Evolutionary conservation across 2,329 filamentous ascomycete genomes (phyloP).

Genomic region (Iodosphaeria phyllophila): DNA sequence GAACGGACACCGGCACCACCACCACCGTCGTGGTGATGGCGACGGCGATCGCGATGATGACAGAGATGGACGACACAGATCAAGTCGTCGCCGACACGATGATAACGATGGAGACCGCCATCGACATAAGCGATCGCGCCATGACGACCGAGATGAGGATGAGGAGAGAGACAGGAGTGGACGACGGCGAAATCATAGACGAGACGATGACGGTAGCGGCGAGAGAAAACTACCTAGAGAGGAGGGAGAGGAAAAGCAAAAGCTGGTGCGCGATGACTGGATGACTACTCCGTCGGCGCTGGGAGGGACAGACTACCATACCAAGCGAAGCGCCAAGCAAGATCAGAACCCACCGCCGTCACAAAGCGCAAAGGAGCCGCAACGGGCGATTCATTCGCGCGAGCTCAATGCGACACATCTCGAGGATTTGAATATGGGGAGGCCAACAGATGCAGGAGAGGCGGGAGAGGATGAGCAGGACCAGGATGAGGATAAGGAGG

Average conservation of each 20-base stretch:
- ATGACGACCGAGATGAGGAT: slow-evolving; percentile 30
- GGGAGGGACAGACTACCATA: slow-evolving; percentile 74
- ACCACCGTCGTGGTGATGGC: slow-evolving; percentile 26
- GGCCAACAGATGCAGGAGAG: slow-evolving; percentile 29
- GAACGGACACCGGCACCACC: slow-evolving; percentile 25
- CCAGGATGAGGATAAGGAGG: slow-evolving; percentile 60
- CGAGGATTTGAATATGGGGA: slow-evolving; percentile 38
- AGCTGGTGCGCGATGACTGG: slow-evolving; percentile 65
- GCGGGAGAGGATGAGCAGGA: slow-evolving; percentile 65
- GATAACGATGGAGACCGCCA: no score
- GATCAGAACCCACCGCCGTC: slow-evolving; percentile 28
- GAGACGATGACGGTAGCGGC: slow-evolving; percentile 10
- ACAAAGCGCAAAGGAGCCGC: slow-evolving; percentile 43
- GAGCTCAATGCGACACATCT: slow-evolving; percentile 60
- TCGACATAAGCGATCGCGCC: slow-evolving; percentile 45
- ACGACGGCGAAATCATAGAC: slow-evolving; percentile 10
- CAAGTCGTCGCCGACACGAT: no score
- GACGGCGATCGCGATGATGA: slow-evolving; percentile 19
- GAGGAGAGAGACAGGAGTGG: slow-evolving; percentile 9
- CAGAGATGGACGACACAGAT: slow-evolving; percentile 13
- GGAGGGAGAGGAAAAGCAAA: no score
- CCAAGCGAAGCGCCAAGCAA: slow-evolving; percentile 39
- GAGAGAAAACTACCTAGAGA: slow-evolving; percentile 20
- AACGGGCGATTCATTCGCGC: slow-evolving; percentile 55
- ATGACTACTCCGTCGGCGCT: slow-evolving; percentile 78